A percentile compares a stretch with the other conserved stretches of the same genome.
These are phyloP conservation scores for Alternaria solani DNA, from an alignment of 2,329 filamentous ascomycete species.

Conservation along the genomic window DNA sequence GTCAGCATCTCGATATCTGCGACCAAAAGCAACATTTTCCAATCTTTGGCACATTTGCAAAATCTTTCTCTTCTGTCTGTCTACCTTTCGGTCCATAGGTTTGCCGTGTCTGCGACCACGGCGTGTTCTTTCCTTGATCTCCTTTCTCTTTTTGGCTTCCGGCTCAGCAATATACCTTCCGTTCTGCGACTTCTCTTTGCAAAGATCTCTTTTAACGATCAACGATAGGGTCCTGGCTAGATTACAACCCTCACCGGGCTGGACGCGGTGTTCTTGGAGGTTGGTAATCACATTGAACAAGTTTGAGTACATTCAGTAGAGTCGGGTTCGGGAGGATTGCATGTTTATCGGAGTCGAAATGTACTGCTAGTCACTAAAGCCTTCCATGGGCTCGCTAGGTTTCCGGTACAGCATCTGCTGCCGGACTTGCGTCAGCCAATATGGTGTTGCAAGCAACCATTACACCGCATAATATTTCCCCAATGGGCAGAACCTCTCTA, in stretches of 20 bases:
- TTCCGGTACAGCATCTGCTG: conserved; percentile 10
- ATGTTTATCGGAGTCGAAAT: conserved; percentile 17
- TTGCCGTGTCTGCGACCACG: conserved; percentile 25
- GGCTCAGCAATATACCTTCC: conserved; percentile 46
- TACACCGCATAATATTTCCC: neutral
- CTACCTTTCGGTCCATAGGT: conserved; percentile 19
- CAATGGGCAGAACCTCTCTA: neutral
- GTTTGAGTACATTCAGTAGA: conserved; percentile 14
- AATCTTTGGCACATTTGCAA: neutral
- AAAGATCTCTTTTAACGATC: conserved; percentile 25
- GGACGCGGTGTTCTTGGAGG: conserved; percentile 34
- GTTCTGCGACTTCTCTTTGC: conserved; percentile 18
- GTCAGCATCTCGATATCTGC: conserved; percentile 6
- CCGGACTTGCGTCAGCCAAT: conserved; percentile 1
- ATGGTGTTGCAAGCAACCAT: conserved; percentile 15
- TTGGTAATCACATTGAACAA: conserved; percentile 18
- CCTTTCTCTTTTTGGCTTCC: conserved; percentile 9
- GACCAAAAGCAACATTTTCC: conserved; percentile 16
- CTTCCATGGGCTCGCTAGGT: neutral
- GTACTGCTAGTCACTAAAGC: conserved; percentile 14
- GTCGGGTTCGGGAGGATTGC: conserved; percentile 13
- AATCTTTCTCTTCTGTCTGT: conserved; percentile 20
- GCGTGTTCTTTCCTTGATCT: conserved; percentile 20
- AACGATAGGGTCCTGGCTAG: conserved; percentile 28
- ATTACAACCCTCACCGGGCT: conserved; percentile 42